Evolutionary conservation across 148 eudicot species (phyloP).

Genomic region (Salicornia ramosissima): DNA sequence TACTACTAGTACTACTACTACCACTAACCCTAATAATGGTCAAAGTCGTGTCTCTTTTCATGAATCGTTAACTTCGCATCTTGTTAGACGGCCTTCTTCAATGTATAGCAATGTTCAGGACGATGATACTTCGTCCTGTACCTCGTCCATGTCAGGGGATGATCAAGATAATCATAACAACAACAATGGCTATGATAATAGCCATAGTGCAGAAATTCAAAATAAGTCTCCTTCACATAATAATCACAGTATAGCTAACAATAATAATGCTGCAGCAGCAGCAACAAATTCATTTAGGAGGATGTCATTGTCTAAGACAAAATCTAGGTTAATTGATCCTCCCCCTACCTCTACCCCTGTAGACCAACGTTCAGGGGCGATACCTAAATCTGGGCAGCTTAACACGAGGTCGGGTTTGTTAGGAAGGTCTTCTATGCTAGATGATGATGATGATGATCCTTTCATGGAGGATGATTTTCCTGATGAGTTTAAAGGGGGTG

Average conservation of each 20-base stretch:
- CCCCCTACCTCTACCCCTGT: conserved; percentile 32
- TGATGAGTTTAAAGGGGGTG: conserved; percentile 35
- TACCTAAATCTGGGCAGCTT: conserved; percentile 24
- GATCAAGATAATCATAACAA: conserved; percentile 15
- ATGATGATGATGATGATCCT: conserved; percentile 75
- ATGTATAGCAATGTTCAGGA: conserved; percentile 28
- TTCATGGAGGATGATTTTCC: conserved; percentile 66
- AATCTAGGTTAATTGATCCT: conserved; percentile 54
- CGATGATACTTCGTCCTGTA: conserved; percentile 18
- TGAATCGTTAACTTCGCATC: conserved; percentile 22
- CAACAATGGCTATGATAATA: not conserved
- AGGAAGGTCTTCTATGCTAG: conserved; percentile 35
- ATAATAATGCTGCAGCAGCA: conserved; percentile 20
- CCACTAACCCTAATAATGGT: conserved; percentile 5
- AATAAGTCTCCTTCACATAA: conserved; percentile 41
- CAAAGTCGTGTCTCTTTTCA: conserved; percentile 39
- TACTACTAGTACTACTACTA: not conserved
- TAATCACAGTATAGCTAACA: too few species aligned
- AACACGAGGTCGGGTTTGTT: conserved; percentile 29
- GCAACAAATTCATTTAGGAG: conserved; percentile 41
- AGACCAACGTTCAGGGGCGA: conserved; percentile 18
- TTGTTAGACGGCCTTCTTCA: conserved; percentile 14
- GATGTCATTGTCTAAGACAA: conserved; percentile 34
- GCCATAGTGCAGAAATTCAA: conserved; percentile 33
- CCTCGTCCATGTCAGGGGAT: not conserved